Base-by-base conservation (phyloP, 2,329 filamentous ascomycete genomes). In the Rasamsonia emersonii region DNA sequence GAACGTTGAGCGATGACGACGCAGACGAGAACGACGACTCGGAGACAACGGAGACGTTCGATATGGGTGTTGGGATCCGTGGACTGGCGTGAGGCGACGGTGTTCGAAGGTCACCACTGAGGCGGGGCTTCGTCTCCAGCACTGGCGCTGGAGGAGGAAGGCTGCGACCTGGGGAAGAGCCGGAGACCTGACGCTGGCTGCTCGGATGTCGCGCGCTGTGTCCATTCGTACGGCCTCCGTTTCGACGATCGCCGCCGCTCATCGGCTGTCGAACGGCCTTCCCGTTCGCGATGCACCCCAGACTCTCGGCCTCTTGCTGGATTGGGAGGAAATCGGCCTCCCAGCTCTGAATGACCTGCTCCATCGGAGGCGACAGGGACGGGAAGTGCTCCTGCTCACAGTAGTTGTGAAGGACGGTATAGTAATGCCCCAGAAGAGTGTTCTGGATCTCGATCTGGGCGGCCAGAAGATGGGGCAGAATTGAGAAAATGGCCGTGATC, bases 401-500 rank as follows among this genome's bases (percentile, higher is more conserved):
- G 56, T 81, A 91, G 35, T 73, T 75, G 51, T 86, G 77, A 5
- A 89, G 62, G 4, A 77, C 69, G 1, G 84, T 91, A 58, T 91
- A 91, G 45, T 85, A 77, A 39, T 86, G 70, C 0, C 77, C 84
- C 4, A 91, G 73, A 31, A 91, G 65, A 28, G 77, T 74, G 52
- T 86, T 86, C 55, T 89, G 84, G 17, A 86, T 77, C 50, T 81
- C 68, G 26, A 89, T 75, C 48, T 88, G 79, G 20, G 72, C 70
- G 24, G 71, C 70, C 8, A 88, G 68, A 13, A 93, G 65, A 32
- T 77, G 75, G 17, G 83, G 82, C 9, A 89, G 68, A n/a, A 93
- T 64, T 15, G 71, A 79, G 51, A 86, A 84, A 3, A 79, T 71
- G 7, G 81, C 77, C 3, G 71, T 62, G 32, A 88, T 75, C 6